phyloP scores from a whole-genome alignment of 306 rosid genomes.

The Echinosophora koreensis region DNA sequence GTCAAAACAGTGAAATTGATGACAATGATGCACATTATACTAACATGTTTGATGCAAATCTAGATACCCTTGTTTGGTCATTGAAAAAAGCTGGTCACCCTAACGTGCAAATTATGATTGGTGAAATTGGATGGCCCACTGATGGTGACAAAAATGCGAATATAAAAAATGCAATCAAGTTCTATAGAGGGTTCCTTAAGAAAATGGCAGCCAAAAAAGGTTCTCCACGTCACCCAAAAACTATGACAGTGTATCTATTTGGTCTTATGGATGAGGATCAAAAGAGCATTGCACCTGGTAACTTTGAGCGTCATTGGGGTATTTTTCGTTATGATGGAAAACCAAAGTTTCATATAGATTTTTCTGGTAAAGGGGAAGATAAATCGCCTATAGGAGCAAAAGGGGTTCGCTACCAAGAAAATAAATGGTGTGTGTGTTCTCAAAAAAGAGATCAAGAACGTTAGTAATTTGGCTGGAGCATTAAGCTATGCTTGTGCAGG shows the following conservation, averaged over 20 bases:
- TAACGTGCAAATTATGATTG: conserved; percentile 58
- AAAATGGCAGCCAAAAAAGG: conserved; percentile 61
- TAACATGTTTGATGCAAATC: conserved; percentile 80
- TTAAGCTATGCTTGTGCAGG: conserved; percentile 59
- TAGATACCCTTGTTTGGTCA: conserved; percentile 70
- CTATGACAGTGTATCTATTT: conserved; percentile 57
- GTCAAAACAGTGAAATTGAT: conserved; percentile 6
- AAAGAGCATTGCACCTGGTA: conserved; percentile 71
- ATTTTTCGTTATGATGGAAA: conserved; percentile 68
- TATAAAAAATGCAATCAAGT: conserved; percentile 50
- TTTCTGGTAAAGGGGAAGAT: conserved; percentile 57
- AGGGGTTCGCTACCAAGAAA: conserved; percentile 67
- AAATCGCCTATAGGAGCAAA: conserved; percentile 58
- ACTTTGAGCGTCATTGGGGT: conserved; percentile 94
- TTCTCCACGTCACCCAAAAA: conserved; percentile 57
- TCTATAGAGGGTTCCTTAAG: conserved; percentile 70
- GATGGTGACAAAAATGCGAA: conserved; percentile 64
- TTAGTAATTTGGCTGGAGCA: background rate
- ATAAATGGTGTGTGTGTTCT: conserved; percentile 77
- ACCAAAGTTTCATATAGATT: conserved; percentile 72
- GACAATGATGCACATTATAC: conserved; percentile 56
- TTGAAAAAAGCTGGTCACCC: conserved; percentile 56
- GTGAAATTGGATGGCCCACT: conserved; percentile 96
- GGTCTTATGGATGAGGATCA: conserved; percentile 68
- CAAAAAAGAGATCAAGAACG: background rate